These are phyloP conservation scores for Allium fistulosum DNA, from an alignment of 106 monocot genomes.

Conservation along the genomic window DNA sequence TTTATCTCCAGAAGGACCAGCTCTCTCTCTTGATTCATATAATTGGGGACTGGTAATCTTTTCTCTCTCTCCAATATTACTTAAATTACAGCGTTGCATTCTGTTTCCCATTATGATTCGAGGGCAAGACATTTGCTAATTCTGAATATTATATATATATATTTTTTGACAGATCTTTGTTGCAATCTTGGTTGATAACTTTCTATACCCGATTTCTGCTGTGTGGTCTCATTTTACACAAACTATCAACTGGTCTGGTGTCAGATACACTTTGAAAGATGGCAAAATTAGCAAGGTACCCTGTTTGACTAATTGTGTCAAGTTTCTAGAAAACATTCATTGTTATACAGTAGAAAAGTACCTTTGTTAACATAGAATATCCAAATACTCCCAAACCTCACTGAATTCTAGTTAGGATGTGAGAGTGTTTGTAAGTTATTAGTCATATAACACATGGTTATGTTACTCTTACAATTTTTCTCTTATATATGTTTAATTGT, in stretches of 20 bases:
- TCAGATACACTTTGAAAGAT: constrained; percentile 66
- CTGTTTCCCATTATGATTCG: neutral
- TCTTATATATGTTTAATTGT: neutral
- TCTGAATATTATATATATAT: constrained; percentile 9
- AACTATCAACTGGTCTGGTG: constrained; percentile 93
- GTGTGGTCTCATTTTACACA: constrained; percentile 82
- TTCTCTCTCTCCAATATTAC: neutral
- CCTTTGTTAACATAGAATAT: neutral
- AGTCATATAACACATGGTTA: neutral
- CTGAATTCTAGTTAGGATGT: neutral
- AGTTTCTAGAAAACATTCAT: neutral
- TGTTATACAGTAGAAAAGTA: neutral
- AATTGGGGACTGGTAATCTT: constrained; percentile 94
- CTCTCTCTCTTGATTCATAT: constrained; percentile 70
- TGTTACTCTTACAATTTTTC: neutral
- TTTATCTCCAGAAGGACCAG: constrained; percentile 81
- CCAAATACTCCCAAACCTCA: no score
- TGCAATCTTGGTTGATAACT: constrained; percentile 92
- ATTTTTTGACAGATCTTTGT: constrained; percentile 74
- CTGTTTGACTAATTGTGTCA: neutral
- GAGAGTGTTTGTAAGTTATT: neutral
- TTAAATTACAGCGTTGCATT: neutral
- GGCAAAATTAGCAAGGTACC: constrained; percentile 84
- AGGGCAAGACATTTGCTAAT: neutral
- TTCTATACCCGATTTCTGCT: constrained; percentile 85